phyloP scores from a whole-genome alignment of 2,329 filamentous ascomycete genomes.

The Lasiodiplodia citricola region DNA sequence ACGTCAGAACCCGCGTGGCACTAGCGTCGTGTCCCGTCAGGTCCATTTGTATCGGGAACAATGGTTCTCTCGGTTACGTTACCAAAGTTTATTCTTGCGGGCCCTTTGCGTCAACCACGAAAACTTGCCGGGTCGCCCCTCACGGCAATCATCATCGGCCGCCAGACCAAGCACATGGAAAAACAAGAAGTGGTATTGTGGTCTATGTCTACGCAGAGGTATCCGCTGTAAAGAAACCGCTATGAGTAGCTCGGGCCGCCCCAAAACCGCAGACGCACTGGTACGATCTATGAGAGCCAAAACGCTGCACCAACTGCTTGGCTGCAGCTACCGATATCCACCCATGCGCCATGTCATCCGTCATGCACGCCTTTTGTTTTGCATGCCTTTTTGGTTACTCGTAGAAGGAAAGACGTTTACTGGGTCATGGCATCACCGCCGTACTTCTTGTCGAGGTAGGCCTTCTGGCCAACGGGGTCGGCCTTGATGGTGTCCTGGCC shows the following conservation, averaged over 20 bases:
- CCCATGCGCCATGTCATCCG: slow-evolving; percentile 19
- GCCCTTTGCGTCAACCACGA: neutral
- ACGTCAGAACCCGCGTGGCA: neutral
- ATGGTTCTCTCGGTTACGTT: neutral
- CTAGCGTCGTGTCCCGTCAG: neutral
- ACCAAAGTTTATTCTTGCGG: neutral
- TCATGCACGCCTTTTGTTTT: neutral
- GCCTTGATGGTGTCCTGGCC: slow-evolving; percentile 48
- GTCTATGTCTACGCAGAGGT: slow-evolving; percentile 27
- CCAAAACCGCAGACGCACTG: neutral
- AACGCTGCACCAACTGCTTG: slow-evolving; percentile 1
- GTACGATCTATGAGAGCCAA: slow-evolving; percentile 4
- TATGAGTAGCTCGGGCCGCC: slow-evolving; percentile 7
- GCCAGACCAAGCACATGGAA: neutral
- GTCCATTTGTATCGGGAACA: neutral
- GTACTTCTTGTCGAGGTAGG: slow-evolving; percentile 43
- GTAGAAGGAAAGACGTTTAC: slow-evolving; percentile 14
- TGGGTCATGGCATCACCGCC: slow-evolving; percentile 33
- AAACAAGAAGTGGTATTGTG: slow-evolving; percentile 25
- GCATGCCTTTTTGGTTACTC: slow-evolving; percentile 3
- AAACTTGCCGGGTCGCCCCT: neutral
- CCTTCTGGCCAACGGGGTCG: slow-evolving; percentile 47
- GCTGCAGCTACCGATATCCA: slow-evolving; percentile 1
- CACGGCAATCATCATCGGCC: no score
- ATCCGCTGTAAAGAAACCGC: slow-evolving; percentile 22